phyloP scores from a whole-genome alignment of 345 rosid species.

The Physaria fendleri region DNA sequence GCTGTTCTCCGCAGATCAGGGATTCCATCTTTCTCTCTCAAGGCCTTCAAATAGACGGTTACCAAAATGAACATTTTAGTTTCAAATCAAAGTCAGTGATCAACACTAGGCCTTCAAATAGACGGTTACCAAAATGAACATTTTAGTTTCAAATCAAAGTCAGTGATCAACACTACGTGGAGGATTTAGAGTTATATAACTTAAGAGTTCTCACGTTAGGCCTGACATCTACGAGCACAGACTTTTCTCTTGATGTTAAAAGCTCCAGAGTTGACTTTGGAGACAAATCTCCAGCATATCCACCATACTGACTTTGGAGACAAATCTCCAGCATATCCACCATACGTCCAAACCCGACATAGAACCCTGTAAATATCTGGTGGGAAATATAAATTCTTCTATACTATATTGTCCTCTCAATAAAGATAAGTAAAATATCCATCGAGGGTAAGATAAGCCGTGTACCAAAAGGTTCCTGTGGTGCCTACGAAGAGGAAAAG shows the following conservation, averaged over 20 bases:
- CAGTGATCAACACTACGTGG: not conserved
- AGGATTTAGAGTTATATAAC: no score
- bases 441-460: slow-evolving; percentile 33
- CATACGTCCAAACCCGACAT: slow-evolving; percentile 63
- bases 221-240: slow-evolving; percentile 80
- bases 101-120: slow-evolving; percentile 37
- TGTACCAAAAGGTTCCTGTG: slow-evolving; percentile 77
- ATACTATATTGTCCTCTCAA: slow-evolving; percentile 13
- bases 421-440: not conserved
- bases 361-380: slow-evolving; percentile 88
- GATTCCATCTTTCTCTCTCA: slow-evolving; percentile 84
- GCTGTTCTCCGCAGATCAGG: slow-evolving; percentile 89
- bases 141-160: not conserved
- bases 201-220: slow-evolving; percentile 77
- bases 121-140: not conserved
- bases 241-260: slow-evolving; percentile 57
- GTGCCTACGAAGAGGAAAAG: slow-evolving; percentile 59
- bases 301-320: no score
- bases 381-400: slow-evolving; percentile 47
- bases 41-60: slow-evolving; percentile 35
- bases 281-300: no score
- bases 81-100: slow-evolving; percentile 2
- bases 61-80: not conserved
- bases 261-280: slow-evolving; percentile 66
- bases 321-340: slow-evolving; percentile 93